Percentiles rank a stretch among this genome's conserved stretches.
Conservation (phyloP, 306 rosid genomes). For the Crotalaria pallida region DNA sequence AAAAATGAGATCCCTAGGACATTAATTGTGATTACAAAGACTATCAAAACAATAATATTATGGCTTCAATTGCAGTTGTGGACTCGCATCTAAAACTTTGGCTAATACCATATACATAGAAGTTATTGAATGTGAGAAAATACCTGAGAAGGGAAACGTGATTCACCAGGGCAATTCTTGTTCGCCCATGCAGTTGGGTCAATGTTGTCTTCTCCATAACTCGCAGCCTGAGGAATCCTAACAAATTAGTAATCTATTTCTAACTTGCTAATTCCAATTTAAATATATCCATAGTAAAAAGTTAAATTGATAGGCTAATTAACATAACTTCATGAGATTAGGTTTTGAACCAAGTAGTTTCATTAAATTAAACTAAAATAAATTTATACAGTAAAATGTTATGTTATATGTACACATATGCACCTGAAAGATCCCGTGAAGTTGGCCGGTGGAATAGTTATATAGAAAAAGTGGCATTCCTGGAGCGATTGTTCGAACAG, state of each 20-base stretch:
- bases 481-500: conserved; percentile 86
- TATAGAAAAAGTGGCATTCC: conserved; percentile 93
- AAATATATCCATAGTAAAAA: neutral
- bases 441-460: conserved; percentile 96
- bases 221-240: conserved; percentile 62
- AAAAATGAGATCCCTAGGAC: too few relatives aligned
- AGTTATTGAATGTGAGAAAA: too few relatives aligned
- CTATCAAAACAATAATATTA: neutral
- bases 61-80: too few relatives aligned
- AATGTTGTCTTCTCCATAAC: conserved; percentile 89
- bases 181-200: conserved; percentile 98
- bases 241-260: neutral
- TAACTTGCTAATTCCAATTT: neutral
- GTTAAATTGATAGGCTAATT: neutral
- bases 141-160: conserved; percentile 99
- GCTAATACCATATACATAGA: neutral
- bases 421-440: conserved; percentile 97
- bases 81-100: too few relatives aligned
- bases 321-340: neutral
- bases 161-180: conserved; percentile 80
- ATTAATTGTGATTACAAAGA: too few relatives aligned
- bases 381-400: neutral
- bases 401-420: neutral
- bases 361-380: neutral
- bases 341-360: neutral